These are phyloP conservation scores for Fusarium sublunatum DNA, from an alignment of 2,329 filamentous ascomycete genomes.

Conservation along the genomic window DNA sequence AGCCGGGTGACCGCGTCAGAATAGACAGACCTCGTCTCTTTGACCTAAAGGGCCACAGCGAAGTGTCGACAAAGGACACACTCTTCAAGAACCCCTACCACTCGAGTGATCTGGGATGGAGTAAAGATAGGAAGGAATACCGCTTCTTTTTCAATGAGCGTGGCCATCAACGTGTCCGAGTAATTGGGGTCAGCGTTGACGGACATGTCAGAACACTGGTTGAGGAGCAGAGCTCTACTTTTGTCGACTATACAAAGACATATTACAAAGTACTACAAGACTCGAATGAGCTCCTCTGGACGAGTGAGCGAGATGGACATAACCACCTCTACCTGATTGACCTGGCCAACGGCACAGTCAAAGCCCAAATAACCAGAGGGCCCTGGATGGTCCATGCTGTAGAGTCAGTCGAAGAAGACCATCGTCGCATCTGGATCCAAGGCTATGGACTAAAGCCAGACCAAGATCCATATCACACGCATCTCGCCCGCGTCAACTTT, in stretches of 20 bases:
- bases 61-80: constrained; percentile 37
- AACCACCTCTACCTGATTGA: constrained; percentile 47
- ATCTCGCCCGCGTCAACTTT: constrained; percentile 43
- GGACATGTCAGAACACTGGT: constrained; percentile 37
- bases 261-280: constrained; percentile 18
- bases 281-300: constrained; percentile 44
- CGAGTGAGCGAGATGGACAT: constrained; percentile 46
- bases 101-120: constrained; percentile 42
- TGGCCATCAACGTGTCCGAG: constrained; percentile 41
- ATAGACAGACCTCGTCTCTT: constrained; percentile 45
- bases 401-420: constrained; percentile 36
- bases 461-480: constrained; percentile 46
- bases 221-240: constrained; percentile 44
- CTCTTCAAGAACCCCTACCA: constrained; percentile 43
- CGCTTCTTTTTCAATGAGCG: constrained; percentile 47
- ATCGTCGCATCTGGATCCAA: constrained; percentile 36
- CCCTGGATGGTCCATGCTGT: constrained; percentile 43
- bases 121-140: constrained; percentile 38
- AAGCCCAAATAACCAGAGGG: constrained; percentile 45
- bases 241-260: constrained; percentile 43
- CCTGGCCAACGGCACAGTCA: constrained; percentile 21
- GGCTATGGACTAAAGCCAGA: constrained; percentile 33
- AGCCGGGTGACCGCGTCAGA: constrained; percentile 44
- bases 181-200: constrained; percentile 27
- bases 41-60: constrained; percentile 26